These are phyloP conservation scores for Podaxis sp. DNA, from an alignment of 768 basidiomycete genomes.

Conservation along the genomic window DNA sequence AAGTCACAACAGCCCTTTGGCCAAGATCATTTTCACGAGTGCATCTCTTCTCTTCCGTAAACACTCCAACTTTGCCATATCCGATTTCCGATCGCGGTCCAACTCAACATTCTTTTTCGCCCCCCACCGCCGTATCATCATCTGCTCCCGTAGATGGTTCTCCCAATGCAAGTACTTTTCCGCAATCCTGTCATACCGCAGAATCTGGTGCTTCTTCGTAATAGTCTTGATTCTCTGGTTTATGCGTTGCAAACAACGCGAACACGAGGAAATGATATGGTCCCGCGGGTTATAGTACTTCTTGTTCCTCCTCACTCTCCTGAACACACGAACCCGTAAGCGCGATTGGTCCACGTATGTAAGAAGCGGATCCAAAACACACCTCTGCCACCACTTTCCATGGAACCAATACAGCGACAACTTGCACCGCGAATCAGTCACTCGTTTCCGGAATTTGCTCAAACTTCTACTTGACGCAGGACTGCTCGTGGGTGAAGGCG, in stretches of 20 bases:
- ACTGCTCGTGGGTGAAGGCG: neutral
- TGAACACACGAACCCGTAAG: neutral
- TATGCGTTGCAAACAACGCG: slow-evolving; percentile 5
- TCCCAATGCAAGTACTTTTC: slow-evolving; percentile 11
- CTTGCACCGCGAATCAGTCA: neutral
- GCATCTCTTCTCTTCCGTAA: neutral
- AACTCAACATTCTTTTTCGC: slow-evolving; percentile 3
- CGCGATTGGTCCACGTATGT: neutral
- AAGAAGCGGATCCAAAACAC: neutral
- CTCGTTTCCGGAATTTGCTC: neutral
- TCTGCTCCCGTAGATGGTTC: slow-evolving; percentile 6
- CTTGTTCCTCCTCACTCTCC: neutral
- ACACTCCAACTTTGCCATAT: neutral
- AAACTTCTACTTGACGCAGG: neutral
- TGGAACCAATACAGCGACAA: slow-evolving; percentile 2
- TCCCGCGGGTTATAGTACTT: neutral
- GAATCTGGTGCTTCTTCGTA: slow-evolving; percentile 9
- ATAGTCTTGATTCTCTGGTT: slow-evolving; percentile 1
- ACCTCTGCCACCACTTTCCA: slow-evolving; percentile 6
- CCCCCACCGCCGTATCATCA: slow-evolving; percentile 6
- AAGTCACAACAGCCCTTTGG: neutral
- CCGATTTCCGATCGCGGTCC: neutral
- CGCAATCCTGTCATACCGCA: slow-evolving; percentile 7
- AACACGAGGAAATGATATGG: slow-evolving; percentile 3
- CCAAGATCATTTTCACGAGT: neutral